Base-by-base conservation (phyloP, 73 alveolate genomes). In the Paramecium sonneborni region DNA sequence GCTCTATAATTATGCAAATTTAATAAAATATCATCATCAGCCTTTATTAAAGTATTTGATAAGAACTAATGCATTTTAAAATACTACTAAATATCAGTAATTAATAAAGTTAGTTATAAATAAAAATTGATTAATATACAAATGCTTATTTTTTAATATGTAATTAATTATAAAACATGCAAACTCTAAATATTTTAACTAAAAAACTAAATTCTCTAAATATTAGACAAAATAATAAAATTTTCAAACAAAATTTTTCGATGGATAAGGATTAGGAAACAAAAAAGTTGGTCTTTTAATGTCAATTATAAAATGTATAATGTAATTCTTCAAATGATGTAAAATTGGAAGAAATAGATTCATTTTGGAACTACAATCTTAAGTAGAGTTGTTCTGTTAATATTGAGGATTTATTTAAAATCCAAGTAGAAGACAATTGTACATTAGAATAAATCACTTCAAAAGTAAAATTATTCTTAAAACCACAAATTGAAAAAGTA, bases 401-500 rank as follows among this genome's bases (percentile, higher is more conserved):
- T 32, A 30, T 62, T 23, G 39, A 62, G 24, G 84, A 62, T 12
- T 6, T 62, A 26, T 62, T 62, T 12, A 11, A 62, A 14, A 26
- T 62, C 6, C 12, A 62, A 32, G 18, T 12, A 12, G 84, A 62
- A 44, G 84, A 62, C 84, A 30, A 30, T 52, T n/a, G 68, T 12
- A 26, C 84, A 23, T 28, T 30, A 3, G 84, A 62, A 30, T 62
- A 26, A 32, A 62, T 62, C 38, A 9, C 21, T 3, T 62, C 44
- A 32, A 62, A 62, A 26, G 5, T 62, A 9, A 62, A 62, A 62
- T 26, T 15, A 12, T 32, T 12, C 44, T 62, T 62, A 26, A 62
- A 32, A 62, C 84, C 84, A 62, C 84, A 62, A 62, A 30, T 62
- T 30, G 84, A 62, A 26, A 30, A 62, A 14, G 84, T 62, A 62